These are phyloP conservation scores for Sclerotinia subarctica DNA, from an alignment of 2,329 filamentous ascomycete genomes.

Conservation along the genomic window DNA sequence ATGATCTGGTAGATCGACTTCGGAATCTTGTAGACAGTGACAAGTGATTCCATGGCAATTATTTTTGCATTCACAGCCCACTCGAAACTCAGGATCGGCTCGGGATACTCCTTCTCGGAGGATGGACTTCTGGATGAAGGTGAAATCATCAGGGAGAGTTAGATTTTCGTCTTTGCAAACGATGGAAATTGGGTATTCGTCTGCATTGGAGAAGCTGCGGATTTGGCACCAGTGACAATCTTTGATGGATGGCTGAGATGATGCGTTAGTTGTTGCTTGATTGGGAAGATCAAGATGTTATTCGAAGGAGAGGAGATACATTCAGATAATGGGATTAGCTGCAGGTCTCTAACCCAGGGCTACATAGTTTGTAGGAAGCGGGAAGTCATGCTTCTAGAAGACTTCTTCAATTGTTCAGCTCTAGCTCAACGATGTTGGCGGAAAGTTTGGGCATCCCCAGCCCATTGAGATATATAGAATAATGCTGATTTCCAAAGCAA, in stretches of 20 bases:
- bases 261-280: constrained; percentile 1
- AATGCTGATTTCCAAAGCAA: too few species aligned
- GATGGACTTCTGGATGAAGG: constrained; percentile 63
- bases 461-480: too few species aligned
- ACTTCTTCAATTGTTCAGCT: background rate
- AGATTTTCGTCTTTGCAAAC: constrained; percentile 59
- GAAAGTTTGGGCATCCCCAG: background rate
- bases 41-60: constrained; percentile 68
- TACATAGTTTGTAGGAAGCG: too few species aligned
- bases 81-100: constrained; percentile 59
- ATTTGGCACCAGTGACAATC: constrained; percentile 49
- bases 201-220: constrained; percentile 50
- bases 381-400: too few species aligned
- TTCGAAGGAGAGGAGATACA: background rate
- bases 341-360: background rate
- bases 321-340: background rate
- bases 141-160: constrained; percentile 60
- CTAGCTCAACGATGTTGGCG: background rate
- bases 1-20: constrained; percentile 38
- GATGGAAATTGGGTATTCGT: constrained; percentile 55
- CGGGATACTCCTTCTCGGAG: constrained; percentile 58
- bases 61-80: constrained; percentile 64
- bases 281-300: too few species aligned
- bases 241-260: constrained; percentile 10
- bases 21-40: constrained; percentile 59